A percentile compares a stretch with the other conserved stretches of the same genome.
Conservation (phyloP, 2,329 filamentous ascomycete genomes). For the Didymella pomorum region DNA sequence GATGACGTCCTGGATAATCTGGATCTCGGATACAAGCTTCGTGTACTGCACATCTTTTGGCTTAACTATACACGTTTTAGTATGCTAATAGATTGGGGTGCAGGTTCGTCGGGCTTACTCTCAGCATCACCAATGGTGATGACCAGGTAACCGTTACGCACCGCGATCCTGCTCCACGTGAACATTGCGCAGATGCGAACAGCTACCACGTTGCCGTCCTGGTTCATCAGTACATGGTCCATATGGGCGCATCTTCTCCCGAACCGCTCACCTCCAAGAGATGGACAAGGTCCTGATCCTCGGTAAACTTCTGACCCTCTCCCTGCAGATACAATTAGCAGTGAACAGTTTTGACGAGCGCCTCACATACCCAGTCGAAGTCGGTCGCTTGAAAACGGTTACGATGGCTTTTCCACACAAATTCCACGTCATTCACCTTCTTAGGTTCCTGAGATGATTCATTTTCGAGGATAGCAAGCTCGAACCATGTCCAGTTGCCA, state of each 20-base stretch:
- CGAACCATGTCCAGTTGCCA: conserved; percentile 8
- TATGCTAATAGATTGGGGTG: not conserved
- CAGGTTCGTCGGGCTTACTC: too few relatives aligned
- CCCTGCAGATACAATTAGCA: not conserved
- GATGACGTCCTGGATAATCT: not conserved
- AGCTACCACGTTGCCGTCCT: not conserved
- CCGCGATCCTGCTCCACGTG: not conserved
- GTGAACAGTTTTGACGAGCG: not conserved
- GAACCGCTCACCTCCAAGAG: not conserved
- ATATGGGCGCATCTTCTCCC: too few relatives aligned
- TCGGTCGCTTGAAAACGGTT: not conserved
- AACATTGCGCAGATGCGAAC: conserved; percentile 1
- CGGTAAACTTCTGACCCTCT: not conserved
- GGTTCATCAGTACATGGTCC: not conserved
- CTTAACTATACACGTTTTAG: not conserved
- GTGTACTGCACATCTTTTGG: not conserved
- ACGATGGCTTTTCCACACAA: conserved; percentile 5
- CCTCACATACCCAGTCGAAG: not conserved
- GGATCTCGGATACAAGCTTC: not conserved
- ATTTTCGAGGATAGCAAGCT: not conserved
- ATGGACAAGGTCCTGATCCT: not conserved
- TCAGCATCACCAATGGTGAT: conserved; percentile 1
- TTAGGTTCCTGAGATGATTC: not conserved
- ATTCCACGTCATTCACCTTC: not conserved
- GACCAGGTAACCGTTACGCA: not conserved